These are phyloP conservation scores for Syncephalastrum racemosum DNA, from an alignment of 371 early-diverging fungal genomes.

Conservation along the genomic window DNA sequence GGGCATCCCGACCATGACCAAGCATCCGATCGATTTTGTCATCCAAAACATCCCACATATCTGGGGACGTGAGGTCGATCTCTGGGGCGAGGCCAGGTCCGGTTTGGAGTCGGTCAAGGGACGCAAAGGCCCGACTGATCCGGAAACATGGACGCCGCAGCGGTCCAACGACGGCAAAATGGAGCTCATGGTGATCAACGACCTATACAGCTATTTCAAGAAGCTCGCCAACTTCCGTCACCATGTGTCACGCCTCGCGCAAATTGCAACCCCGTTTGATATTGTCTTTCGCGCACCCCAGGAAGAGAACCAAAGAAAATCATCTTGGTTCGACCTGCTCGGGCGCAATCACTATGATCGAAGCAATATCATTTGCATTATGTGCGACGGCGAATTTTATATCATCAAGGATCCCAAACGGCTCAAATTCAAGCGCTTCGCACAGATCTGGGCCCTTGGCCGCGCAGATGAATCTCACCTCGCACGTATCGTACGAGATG, in stretches of 20 bases:
- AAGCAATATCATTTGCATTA: conserved; percentile 51
- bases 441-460: conserved; percentile 61
- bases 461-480: conserved; percentile 20
- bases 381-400: conserved; percentile 71
- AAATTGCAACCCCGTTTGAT: conserved; percentile 37
- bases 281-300: conserved; percentile 33
- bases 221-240: conserved; percentile 40
- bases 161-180: conserved; percentile 35
- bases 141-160: conserved; percentile 25
- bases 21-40: conserved; percentile 27
- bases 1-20: conserved; percentile 21
- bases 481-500: conserved; percentile 40
- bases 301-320: conserved; percentile 16
- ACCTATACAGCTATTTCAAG: conserved; percentile 37
- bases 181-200: conserved; percentile 38
- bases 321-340: conserved; percentile 9
- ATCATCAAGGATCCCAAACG: conserved; percentile 54
- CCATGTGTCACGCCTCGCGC: conserved; percentile 46
- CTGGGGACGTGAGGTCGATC: conserved; percentile 36
- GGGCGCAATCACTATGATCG: conserved; percentile 21
- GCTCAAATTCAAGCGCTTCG: conserved; percentile 47
- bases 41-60: conserved; percentile 37
- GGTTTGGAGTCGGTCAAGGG: conserved; percentile 26
- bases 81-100: conserved; percentile 34
- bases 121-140: conserved; percentile 26